Base-by-base conservation (phyloP, 2,329 filamentous ascomycete genomes). In the Ascochyta pisi region DNA sequence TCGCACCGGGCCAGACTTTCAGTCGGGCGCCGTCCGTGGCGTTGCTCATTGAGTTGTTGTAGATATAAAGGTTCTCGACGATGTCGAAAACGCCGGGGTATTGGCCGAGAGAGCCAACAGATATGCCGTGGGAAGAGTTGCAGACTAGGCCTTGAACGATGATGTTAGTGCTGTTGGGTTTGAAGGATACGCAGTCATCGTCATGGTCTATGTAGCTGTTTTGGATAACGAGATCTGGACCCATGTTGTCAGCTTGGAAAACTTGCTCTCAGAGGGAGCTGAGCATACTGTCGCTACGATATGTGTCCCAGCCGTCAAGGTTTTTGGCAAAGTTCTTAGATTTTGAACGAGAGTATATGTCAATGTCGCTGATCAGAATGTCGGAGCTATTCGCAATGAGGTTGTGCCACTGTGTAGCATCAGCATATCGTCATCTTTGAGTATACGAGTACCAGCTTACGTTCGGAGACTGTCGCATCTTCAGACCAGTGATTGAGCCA, bases 121-220 rank as follows among this genome's bases (percentile, higher is more conserved):
- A 87, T 61, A 91, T 89, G 37, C 88, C 88, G 65, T 91, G 88
- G 3, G 85, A 89, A 33, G 87, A 86, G 64, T 87, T 87, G 75
- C 88, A 91, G 57, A 79, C 76, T 4, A 90, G 75, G 58, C 86
- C 86, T 68, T 90, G 86, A 7, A 90, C 83, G 5, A 90, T 71
- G 8, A 90, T 84, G 60, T 89, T 82, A 39, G 86, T 90, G 65
- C 83, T 86, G 70, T 90, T 90, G 19, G 87, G 88, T 73, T 91
- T 90, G 81, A 91, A 90, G 0, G 86, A 87, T 10, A 91, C 86
- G 57, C 89, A 91, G 68, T 90, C 87, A 29, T 90, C 87, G 29
- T 84, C 85, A 63, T 89, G 89, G 69, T 84, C 79, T 61, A 86
- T 82, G 23, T 82, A 74, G 0, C 84, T 88, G 68, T 89, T 84